Base-by-base conservation (phyloP, 352 stramenopile genomes). In the Halophytophthora batemanensis region DNA sequence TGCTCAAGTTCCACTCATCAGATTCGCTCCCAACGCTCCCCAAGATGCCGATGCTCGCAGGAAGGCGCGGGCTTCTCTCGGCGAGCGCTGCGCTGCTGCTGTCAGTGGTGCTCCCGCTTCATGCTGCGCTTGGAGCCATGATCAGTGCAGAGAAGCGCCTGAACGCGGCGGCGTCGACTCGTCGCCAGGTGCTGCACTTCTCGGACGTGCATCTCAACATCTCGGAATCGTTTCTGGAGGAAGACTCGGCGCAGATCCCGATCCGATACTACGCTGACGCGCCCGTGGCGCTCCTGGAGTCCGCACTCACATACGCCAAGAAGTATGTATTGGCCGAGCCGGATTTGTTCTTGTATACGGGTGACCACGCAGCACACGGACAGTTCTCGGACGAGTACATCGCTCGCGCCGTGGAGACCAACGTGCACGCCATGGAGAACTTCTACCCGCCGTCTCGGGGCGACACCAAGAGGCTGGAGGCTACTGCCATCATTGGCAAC, bases 201-300 rank as follows among this genome's bases (percentile, higher is more conserved):
- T 92, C 82, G 13, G 85, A 95, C 56, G 82, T 93, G 18, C 82
- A 95, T 48, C 61, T 95, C 13, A 93, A 95, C 48, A 64, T 90
- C 44, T 90, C 82, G 6, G 39, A 45, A 17, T 69, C 64, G 17
- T 56, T 82, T 12, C 54, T 73, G n/a, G 47, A 54, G 0, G 21
- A 23, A 5, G 66, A 85, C 23, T 72, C 69, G 21, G 65, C 64
- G 14, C 50, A 43, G 25, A 59, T 79, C 22, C 70, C 65, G 5
- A 75, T 73, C 42, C 61, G 51, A 19, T 89, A 91, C 50, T 72
- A 66, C 33, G 46, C 61, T 15, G 80, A 92, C 50, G 64, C 78
- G 2, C 69, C 84, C 0, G 44, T 90, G 25, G 38, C 45, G 35
- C 56, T 95, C 19, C 63, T 95, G 2, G 67, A 89, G 39, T 89